Base-by-base conservation (phyloP, 1,139 yeast genomes). In the Magnusiomyces starmeri region DNA sequence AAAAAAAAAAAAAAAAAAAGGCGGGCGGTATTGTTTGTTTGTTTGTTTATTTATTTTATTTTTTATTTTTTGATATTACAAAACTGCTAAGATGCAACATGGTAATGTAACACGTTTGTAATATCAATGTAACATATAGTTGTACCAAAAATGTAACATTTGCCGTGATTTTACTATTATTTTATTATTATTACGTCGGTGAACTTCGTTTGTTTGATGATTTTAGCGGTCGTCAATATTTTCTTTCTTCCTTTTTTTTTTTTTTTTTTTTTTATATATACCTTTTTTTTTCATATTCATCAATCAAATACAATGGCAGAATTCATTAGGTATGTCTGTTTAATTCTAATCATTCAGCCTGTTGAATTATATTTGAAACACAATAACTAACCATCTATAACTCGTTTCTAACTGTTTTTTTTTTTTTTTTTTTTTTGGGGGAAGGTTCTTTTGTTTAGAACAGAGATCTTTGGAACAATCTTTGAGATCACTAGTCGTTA, bases 401-500 rank as follows among this genome's bases (percentile, higher is more conserved):
- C n/a, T n/a, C n/a, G n/a, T n/a, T n/a, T n/a, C n/a, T n/a, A n/a
- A n/a, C n/a, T n/a, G n/a, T n/a, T n/a, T n/a, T n/a, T n/a, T n/a
- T n/a, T n/a, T n/a, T n/a, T n/a, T n/a, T n/a, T n/a, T n/a, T n/a
- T n/a, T n/a, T n/a, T n/a, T n/a, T n/a, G n/a, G n/a, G n/a, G n/a
- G n/a, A n/a, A n/a, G n/a, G n/a, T n/a, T n/a, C n/a, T n/a, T n/a
- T n/a, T 26, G n/a, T n/a, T n/a, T 51, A 71, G 79, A 64, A 76
- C 79, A 12, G 79, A 76, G 59, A 76, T 76, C 54, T 76, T 76
- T 51, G 67, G 67, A 49, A 65, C 68, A 14, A 64, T 67, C 57
- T 65, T 92, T 67, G 98, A 92, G 70, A 89, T 92, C 61, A 92
- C 98, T 50, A 84, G 70, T 63, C 73, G 96, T 59, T 92, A 92